A percentile compares a stretch with the other conserved stretches of the same genome.
Conservation (phyloP, 176 grass and related monocot genomes). For the Zea luxurians region DNA sequence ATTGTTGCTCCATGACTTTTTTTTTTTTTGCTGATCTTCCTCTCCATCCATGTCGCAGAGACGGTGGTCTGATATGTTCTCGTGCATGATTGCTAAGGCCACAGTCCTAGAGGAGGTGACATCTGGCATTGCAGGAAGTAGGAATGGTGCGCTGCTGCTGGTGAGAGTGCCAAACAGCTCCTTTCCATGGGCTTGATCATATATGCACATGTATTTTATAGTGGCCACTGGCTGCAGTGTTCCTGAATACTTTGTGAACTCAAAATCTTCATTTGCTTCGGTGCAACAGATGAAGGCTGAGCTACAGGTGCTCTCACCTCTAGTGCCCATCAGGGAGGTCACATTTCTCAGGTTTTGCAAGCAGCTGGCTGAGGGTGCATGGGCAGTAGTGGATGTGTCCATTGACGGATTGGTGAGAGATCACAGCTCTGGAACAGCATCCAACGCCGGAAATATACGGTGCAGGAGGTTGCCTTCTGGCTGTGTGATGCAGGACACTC, state of each 20-base stretch:
- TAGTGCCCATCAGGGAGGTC: slow-evolving; percentile 80
- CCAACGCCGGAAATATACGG: slow-evolving; percentile 45
- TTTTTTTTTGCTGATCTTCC: slow-evolving; percentile 11
- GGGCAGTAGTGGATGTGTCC: slow-evolving; percentile 85
- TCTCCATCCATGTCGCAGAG: slow-evolving; percentile 43
- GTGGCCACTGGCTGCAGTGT: neutral
- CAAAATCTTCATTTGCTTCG: neutral
- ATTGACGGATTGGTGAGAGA: slow-evolving; percentile 69
- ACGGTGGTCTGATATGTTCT: slow-evolving; percentile 94
- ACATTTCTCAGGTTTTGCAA: slow-evolving; percentile 91
- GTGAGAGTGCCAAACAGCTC: slow-evolving; percentile 50
- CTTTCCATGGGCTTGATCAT: neutral
- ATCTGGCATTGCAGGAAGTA: slow-evolving; percentile 67
- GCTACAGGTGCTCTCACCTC: slow-evolving; percentile 86
- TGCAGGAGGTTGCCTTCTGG: slow-evolving; percentile 87
- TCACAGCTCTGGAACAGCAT: slow-evolving; percentile 42
- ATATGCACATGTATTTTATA: slow-evolving; percentile 7
- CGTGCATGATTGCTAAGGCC: slow-evolving; percentile 79
- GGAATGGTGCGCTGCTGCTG: slow-evolving; percentile 81
- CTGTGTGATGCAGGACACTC: slow-evolving; percentile 84
- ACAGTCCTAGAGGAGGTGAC: slow-evolving; percentile 76
- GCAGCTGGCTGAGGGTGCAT: slow-evolving; percentile 76
- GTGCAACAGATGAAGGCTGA: slow-evolving; percentile 84
- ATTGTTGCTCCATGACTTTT: neutral
- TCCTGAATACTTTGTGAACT: slow-evolving; percentile 4